phyloP scores from a whole-genome alignment of 2,329 filamentous ascomycete species.

The Penicillium expansum region DNA sequence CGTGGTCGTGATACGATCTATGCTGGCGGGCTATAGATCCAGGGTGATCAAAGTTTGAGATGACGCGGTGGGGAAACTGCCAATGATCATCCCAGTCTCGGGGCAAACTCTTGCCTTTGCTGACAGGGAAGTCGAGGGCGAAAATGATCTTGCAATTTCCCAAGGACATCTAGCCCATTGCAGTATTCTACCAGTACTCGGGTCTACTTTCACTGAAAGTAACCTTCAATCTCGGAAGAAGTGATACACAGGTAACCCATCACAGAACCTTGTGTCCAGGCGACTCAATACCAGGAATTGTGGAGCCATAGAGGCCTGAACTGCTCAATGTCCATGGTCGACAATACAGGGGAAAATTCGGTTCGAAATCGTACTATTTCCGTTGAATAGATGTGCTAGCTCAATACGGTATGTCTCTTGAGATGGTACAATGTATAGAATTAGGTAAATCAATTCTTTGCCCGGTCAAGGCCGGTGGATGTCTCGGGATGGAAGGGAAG shows the following conservation, averaged over 20 bases:
- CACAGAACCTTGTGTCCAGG: conserved; percentile 21
- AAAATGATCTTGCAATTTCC: conserved; percentile 1
- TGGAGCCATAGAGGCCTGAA: conserved; percentile 3
- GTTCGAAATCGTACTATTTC: neutral
- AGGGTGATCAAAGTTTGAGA: conserved; percentile 12
- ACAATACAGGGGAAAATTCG: neutral
- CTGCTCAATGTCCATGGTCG: neutral
- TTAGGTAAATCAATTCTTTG: neutral
- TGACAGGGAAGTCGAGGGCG: neutral
- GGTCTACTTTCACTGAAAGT: conserved; percentile 14
- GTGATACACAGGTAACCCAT: conserved; percentile 18
- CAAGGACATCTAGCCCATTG: conserved; percentile 1
- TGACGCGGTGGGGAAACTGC: conserved; percentile 8
- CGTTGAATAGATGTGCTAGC: neutral
- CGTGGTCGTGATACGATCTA: conserved; percentile 12
- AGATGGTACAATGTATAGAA: neutral
- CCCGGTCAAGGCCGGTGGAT: conserved; percentile 4
- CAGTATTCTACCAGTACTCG: conserved; percentile 9
- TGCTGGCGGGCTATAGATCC: conserved; percentile 10
- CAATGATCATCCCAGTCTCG: conserved; percentile 9
- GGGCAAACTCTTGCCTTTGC: neutral
- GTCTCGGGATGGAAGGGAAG: conserved; percentile 7
- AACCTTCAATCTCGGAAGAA: conserved; percentile 20
- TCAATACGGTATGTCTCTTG: neutral
- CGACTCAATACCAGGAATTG: neutral